Evolutionary conservation across 1,284 basidiomycete genomes (phyloP).

Genomic region (Vanrija pseudolonga): DNA sequence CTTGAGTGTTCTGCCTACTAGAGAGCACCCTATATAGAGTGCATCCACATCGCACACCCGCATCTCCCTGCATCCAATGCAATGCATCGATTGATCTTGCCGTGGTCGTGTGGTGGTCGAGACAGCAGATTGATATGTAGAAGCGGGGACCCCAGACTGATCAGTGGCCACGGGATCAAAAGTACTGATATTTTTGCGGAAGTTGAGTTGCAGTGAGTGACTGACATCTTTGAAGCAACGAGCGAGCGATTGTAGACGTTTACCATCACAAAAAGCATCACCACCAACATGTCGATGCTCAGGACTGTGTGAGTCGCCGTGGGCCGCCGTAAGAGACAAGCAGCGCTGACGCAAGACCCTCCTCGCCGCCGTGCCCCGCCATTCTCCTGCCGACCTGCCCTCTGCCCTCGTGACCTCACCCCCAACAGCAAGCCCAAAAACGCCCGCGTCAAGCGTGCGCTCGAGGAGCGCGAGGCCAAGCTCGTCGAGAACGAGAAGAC

Average conservation of each 20-base stretch:
- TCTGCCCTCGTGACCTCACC: not conserved
- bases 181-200: too few species aligned
- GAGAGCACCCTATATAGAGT: not conserved
- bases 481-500: constrained; percentile 80
- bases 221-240: too few species aligned
- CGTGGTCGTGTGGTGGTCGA: too few species aligned
- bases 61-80: too few species aligned
- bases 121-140: too few species aligned
- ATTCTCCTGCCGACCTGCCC: not conserved
- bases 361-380: not conserved
- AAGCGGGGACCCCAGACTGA: too few species aligned
- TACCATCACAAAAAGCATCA: not conserved
- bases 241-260: not conserved
- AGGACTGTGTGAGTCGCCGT: constrained; percentile 39
- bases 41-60: not conserved
- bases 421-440: constrained; percentile 91
- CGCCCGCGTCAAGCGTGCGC: constrained; percentile 89
- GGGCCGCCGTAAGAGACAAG: not conserved
- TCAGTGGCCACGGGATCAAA: too few species aligned
- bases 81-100: not conserved
- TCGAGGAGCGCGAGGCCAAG: constrained; percentile 83
- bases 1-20: too few species aligned
- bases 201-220: too few species aligned
- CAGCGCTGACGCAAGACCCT: not conserved
- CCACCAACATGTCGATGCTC: constrained; percentile 45